phyloP scores from a whole-genome alignment of 2,329 filamentous ascomycete genomes.

The Venturia asperata region DNA sequence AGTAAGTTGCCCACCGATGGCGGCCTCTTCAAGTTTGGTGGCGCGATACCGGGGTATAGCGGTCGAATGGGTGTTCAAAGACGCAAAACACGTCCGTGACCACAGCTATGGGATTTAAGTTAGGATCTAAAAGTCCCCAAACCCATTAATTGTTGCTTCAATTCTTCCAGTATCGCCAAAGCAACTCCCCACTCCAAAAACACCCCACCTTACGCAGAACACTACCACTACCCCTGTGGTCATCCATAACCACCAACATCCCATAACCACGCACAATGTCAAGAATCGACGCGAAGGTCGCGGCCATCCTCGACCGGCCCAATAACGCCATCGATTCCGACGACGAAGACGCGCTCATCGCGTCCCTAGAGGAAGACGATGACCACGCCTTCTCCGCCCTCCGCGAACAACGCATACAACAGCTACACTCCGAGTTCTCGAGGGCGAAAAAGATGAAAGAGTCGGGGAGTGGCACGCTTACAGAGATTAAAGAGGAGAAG shows the following conservation, averaged over 20 bases:
- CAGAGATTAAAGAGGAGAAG: constrained; percentile 52
- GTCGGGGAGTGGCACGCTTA: constrained; percentile 47
- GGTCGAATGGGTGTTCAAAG: not conserved
- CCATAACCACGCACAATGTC: constrained; percentile 15
- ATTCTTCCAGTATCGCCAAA: not conserved
- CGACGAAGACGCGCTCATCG: constrained; percentile 55
- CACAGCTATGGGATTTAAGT: not conserved
- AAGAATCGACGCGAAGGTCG: constrained; percentile 45
- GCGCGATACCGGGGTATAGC: not conserved
- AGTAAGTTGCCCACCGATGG: not conserved
- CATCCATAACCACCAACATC: not conserved
- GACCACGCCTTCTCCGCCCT: constrained; percentile 48
- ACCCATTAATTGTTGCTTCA: not conserved
- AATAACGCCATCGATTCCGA: constrained; percentile 41
- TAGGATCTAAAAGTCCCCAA: too few species aligned
- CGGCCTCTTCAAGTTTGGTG: not conserved
- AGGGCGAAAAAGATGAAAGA: constrained; percentile 46
- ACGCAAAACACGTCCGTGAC: not conserved
- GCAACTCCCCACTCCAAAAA: not conserved
- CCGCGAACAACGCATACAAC: constrained; percentile 50
- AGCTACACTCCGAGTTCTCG: constrained; percentile 50
- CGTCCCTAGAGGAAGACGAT: constrained; percentile 48
- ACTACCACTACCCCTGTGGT: not conserved
- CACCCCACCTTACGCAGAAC: not conserved
- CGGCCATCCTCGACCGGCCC: constrained; percentile 40